Conservation (phyloP, 371 early-diverging fungal genomes). For the Mucor lusitanicus region DNA sequence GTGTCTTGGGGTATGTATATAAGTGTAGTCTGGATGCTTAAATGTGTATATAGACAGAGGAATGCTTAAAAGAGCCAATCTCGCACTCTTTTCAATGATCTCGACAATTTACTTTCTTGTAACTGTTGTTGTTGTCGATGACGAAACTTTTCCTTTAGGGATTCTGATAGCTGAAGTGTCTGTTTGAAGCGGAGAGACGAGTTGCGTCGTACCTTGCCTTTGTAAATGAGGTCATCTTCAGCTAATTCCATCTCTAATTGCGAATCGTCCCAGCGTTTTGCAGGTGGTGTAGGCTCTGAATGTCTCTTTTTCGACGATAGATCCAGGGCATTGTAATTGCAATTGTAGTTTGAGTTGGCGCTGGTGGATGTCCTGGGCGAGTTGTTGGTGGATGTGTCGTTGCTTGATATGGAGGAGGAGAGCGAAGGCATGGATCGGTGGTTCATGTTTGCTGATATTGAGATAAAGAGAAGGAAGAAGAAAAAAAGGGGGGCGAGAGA, state of each 20-base stretch:
- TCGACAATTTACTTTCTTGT: slow-evolving; percentile 24
- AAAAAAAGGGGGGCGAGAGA: slow-evolving; percentile 2
- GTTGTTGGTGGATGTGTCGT: background rate
- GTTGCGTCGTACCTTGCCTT: slow-evolving; percentile 17
- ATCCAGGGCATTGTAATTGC: background rate
- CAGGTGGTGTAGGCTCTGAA: slow-evolving; percentile 12
- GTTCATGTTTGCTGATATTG: background rate
- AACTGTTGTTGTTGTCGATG: slow-evolving; percentile 23
- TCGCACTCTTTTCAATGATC: slow-evolving; percentile 15
- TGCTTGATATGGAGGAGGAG: slow-evolving; percentile 16
- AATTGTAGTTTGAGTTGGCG: background rate
- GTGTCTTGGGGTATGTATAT: background rate
- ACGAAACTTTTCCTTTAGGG: slow-evolving; percentile 19
- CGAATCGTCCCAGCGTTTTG: slow-evolving; percentile 32
- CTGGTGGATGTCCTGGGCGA: slow-evolving; percentile 13
- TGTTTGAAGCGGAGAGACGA: slow-evolving; percentile 28
- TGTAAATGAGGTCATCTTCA: slow-evolving; percentile 31
- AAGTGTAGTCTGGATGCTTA: background rate
- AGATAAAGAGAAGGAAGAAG: background rate
- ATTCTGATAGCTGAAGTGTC: slow-evolving; percentile 14
- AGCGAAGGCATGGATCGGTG: slow-evolving; percentile 18
- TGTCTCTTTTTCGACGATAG: slow-evolving; percentile 3
- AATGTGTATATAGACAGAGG: background rate
- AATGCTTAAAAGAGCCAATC: slow-evolving; percentile 14
- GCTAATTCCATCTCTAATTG: slow-evolving; percentile 32